Base-by-base conservation (phyloP, 495 filamentous ascomycete genomes). In the Glarea lozoyensis region DNA sequence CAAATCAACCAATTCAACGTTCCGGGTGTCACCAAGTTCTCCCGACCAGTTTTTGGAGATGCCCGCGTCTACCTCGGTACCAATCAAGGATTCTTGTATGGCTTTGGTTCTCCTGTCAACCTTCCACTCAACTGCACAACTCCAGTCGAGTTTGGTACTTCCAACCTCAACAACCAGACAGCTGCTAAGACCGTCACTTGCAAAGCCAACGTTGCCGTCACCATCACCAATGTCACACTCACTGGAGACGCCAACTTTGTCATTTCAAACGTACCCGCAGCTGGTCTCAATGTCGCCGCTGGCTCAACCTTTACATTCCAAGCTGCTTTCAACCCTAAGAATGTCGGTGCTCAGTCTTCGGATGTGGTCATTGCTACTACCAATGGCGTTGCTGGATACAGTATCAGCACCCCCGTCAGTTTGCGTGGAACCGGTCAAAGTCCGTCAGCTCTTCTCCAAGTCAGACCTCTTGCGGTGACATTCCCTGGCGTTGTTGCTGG, bases 401-500 rank as follows among this genome's bases (percentile, higher is more conserved):
- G 63, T 4, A 54, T 38, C 19, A 51, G 42, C 23, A 61, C 62
- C 1, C 56, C 58, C 0, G 45, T 66, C 17, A 51, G 55, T 6
- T 49, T 70, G 6, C 52, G 54, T 18, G 66, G 62, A 27, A 53
- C 47, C 9, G 61, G 53, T 7, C 56, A 53, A 18, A 62, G 61
- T 34, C 35, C 52, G 3, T 32, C 13, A 6, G 58, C 67, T 12
- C 42, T 66, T 10, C 50, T 69, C 2, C 52, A 46, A 1, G 53
- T 65, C 12, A 52, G 37, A 5, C 66, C 67, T 2, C 57, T 57
- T 17, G 58, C 54, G 1, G 49, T 69, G 3, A 51, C 56, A n/a
- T 70, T 70, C 50, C 56, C 54, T 1, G 60, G 60, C n/a, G 50
- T 62, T 5, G 59, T 70, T n/a, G 53, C 58, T 12, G 59, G 58